These are phyloP conservation scores for Hirsutella rhossiliensis DNA, from an alignment of 2,329 filamentous ascomycete genomes.

Conservation along the genomic window DNA sequence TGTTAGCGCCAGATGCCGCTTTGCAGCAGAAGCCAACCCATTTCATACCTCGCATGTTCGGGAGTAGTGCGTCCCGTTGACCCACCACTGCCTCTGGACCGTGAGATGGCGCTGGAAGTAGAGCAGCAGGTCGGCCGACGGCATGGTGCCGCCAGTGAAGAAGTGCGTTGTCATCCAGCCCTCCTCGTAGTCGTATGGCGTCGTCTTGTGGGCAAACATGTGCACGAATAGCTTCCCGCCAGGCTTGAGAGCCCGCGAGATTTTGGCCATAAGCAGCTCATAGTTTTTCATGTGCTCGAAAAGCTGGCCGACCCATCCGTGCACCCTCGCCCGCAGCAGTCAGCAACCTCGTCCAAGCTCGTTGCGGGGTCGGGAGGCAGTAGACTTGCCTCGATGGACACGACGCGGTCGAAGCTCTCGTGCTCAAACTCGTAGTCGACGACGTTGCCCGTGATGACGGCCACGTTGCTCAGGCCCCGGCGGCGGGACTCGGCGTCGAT, in stretches of 20 bases:
- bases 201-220: slow-evolving; percentile 51
- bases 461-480: slow-evolving; percentile 47
- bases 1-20: neutral
- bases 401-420: slow-evolving; percentile 48
- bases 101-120: slow-evolving; percentile 54
- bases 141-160: slow-evolving; percentile 65
- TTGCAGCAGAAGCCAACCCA: slow-evolving; percentile 6
- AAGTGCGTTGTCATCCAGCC: slow-evolving; percentile 67
- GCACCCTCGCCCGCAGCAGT: no score
- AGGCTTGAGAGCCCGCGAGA: slow-evolving; percentile 45
- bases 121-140: slow-evolving; percentile 50
- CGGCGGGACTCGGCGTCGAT: slow-evolving; percentile 47
- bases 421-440: slow-evolving; percentile 52
- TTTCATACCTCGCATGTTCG: slow-evolving; percentile 57
- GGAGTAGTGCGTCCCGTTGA: slow-evolving; percentile 55
- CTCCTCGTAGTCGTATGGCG: slow-evolving; percentile 58
- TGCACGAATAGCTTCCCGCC: slow-evolving; percentile 59
- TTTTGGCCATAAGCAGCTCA: slow-evolving; percentile 51
- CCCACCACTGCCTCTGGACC: slow-evolving; percentile 56
- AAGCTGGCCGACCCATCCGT: slow-evolving; percentile 29
- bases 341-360: neutral
- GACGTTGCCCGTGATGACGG: slow-evolving; percentile 54
- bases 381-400: slow-evolving; percentile 44
- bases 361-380: neutral
- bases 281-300: slow-evolving; percentile 75